Evolutionary conservation across 164 flowering plant genomes (phyloP).

Genomic region (Dillenia suffruticosa): DNA sequence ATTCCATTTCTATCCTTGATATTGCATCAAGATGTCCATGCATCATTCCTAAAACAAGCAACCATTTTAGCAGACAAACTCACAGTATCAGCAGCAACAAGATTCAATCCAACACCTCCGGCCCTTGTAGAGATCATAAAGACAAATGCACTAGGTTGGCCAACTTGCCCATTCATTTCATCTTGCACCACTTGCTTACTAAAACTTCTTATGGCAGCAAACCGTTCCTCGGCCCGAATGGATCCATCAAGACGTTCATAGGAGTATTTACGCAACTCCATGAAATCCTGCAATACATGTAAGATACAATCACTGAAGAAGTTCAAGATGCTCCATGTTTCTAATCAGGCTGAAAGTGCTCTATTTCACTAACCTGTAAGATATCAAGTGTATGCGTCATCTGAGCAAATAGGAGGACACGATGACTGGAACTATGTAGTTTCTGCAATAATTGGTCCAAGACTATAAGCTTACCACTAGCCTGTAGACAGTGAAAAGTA

Average conservation of each 20-base stretch:
- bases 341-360: too few relatives aligned
- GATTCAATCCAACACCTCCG: slow-evolving; percentile 97
- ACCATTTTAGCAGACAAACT: slow-evolving; percentile 20
- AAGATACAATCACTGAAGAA: neutral
- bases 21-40: neutral
- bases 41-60: neutral
- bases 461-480: slow-evolving; percentile 86
- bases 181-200: slow-evolving; percentile 33
- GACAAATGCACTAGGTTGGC: slow-evolving; percentile 56
- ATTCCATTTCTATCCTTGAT: too few relatives aligned
- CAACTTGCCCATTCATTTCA: slow-evolving; percentile 14
- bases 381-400: slow-evolving; percentile 95
- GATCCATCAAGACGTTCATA: slow-evolving; percentile 99
- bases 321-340: neutral
- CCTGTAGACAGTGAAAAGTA: slow-evolving; percentile 36
- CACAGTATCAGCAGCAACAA: slow-evolving; percentile 95
- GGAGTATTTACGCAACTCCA: slow-evolving; percentile 76
- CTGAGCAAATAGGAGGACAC: slow-evolving; percentile 90
- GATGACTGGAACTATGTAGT: slow-evolving; percentile 67
- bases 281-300: slow-evolving; percentile 51
- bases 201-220: slow-evolving; percentile 93
- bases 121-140: slow-evolving; percentile 95
- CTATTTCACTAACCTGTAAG: slow-evolving; percentile 57
- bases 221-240: slow-evolving; percentile 93
- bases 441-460: slow-evolving; percentile 76